These are phyloP conservation scores for Starmerella asiatica DNA, from an alignment of 805 yeast species.

Conservation along the genomic window DNA sequence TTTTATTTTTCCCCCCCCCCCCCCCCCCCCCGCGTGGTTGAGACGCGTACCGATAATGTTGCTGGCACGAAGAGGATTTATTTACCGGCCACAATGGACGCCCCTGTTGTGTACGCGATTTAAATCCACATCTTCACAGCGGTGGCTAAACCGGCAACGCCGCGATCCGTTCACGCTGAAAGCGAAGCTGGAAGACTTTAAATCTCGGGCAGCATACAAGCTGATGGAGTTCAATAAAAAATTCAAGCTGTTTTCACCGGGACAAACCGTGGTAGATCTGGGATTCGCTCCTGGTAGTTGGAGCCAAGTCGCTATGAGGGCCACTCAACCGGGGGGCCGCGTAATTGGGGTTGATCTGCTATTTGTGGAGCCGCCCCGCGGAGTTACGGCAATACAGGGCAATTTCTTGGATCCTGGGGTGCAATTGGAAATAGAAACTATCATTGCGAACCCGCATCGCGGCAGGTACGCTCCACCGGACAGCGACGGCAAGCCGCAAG, in stretches of 20 bases:
- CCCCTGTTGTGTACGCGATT: not conserved
- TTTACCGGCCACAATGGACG: too few relatives aligned
- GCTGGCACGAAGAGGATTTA: too few relatives aligned
- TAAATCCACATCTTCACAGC: conserved; percentile 35
- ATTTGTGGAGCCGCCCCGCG: conserved; percentile 64
- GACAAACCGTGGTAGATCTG: conserved; percentile 61
- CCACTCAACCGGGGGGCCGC: conserved; percentile 37
- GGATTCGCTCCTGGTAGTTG: conserved; percentile 91
- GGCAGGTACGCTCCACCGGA: conserved; percentile 22
- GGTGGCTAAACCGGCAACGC: conserved; percentile 65
- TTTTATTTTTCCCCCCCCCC: not conserved
- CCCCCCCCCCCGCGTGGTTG: too few relatives aligned
- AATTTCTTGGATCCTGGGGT: conserved; percentile 49
- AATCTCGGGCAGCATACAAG: conserved; percentile 87
- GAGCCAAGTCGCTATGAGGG: conserved; percentile 67
- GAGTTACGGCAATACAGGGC: conserved; percentile 73
- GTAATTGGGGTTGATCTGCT: conserved; percentile 75
- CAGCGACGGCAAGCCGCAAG: conserved; percentile 24
- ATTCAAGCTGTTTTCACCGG: conserved; percentile 43
- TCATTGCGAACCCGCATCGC: conserved; percentile 20
- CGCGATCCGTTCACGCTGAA: conserved; percentile 52
- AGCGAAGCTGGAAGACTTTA: conserved; percentile 48
- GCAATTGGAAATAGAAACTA: conserved; percentile 25
- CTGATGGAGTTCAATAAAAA: conserved; percentile 59
- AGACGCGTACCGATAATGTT: too few relatives aligned